Evolutionary conservation across 768 basidiomycete genomes (phyloP).

Genomic region (Coprinellus micaceus): DNA sequence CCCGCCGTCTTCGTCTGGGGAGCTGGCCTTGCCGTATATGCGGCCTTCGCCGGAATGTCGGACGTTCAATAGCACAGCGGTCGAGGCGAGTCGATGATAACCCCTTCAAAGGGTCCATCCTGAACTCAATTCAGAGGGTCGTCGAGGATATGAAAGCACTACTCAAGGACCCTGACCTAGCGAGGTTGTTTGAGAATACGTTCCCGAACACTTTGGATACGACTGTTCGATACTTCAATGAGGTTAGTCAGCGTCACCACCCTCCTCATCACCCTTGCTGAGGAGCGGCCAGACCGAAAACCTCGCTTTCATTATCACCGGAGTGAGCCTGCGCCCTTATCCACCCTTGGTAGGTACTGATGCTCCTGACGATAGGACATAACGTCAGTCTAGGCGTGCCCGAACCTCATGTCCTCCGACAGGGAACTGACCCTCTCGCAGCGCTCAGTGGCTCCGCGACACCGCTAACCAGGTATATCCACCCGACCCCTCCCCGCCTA

Average conservation of each 20-base stretch:
- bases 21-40: slow-evolving; percentile 68
- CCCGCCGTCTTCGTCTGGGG: slow-evolving; percentile 55
- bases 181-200: slow-evolving; percentile 76
- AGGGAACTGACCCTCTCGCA: slow-evolving; percentile 23
- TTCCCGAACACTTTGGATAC: slow-evolving; percentile 84
- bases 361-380: slow-evolving; percentile 49
- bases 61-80: slow-evolving; percentile 72
- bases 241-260: slow-evolving; percentile 33
- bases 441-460: slow-evolving; percentile 82
- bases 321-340: slow-evolving; percentile 38
- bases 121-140: slow-evolving; percentile 47
- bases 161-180: slow-evolving; percentile 74
- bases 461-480: slow-evolving; percentile 67
- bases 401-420: neutral
- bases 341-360: neutral
- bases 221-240: slow-evolving; percentile 71
- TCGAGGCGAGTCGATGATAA: slow-evolving; percentile 30
- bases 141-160: slow-evolving; percentile 69
- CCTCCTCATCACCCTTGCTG: neutral
- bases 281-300: slow-evolving; percentile 36
- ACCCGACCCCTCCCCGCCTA: neutral
- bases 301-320: slow-evolving; percentile 77
- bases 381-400: slow-evolving; percentile 43
- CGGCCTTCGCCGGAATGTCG: slow-evolving; percentile 64
- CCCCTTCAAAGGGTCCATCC: neutral